Evolutionary conservation across 225 moss, liverwort and hornwort species (phyloP), one percentile per base, ranked within the genome.

Genomic region (Marchantia polymorpha): DNA sequence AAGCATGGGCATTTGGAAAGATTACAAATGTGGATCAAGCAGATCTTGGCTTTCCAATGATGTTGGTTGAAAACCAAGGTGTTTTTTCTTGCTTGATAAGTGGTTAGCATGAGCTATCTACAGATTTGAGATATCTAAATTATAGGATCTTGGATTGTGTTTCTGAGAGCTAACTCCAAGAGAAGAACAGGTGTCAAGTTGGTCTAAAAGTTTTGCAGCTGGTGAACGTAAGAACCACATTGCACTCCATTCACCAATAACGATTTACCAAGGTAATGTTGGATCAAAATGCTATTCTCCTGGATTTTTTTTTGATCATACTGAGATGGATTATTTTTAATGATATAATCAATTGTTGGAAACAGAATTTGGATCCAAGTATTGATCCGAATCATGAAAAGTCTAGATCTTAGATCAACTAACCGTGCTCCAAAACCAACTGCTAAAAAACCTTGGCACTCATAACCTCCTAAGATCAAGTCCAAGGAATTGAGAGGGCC

Each of bases 401-500:
- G 47, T 49, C 3, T 13, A 52, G 68, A 56, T 63, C 76, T 11
- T 2, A 31, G 22, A 46, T 74, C 49, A 7, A 12, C 13, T 16
- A 79, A 70, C 16, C 79, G 52, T 52, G 20, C 25, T 54, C 54
- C 25, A 3, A 11, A 31, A n/a, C 81, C 64, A 64, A 74, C 81
- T 0, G 30, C 53, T 27, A 73, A 75, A 64, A 75, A 75, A 0
- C 74, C 74, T 66, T 75, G 81, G 26, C 74, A 52, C 31, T 65
- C 51, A 64, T n/a, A 79, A 26, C 79, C 79, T 55, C n/a, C 68
- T 10, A 69, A 29, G n/a, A 79, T 8, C 22, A 79, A 22, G 65
- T 26, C 74, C 10, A 81, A 30, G 52, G 39, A 27, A 0, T n/a
- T 10, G 49, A 81, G 46, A 17, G 58, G 26, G 0, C 31, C 1